These are phyloP conservation scores for Monosporascus sp. DNA, from an alignment of 2,329 filamentous ascomycete genomes.

Conservation along the genomic window DNA sequence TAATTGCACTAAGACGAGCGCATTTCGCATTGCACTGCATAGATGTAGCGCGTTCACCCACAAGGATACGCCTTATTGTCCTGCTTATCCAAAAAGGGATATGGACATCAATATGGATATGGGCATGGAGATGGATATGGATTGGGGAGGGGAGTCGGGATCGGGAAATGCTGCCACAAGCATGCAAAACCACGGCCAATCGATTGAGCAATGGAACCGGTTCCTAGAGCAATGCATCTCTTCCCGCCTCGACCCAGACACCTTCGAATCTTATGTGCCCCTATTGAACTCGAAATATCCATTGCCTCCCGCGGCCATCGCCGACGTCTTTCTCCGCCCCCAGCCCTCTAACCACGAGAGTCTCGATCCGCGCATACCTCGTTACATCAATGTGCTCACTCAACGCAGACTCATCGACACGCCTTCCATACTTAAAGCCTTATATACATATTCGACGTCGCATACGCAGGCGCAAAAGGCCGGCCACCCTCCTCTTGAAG, in stretches of 20 bases:
- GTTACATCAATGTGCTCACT: conserved; percentile 54
- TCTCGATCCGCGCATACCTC: conserved; percentile 54
- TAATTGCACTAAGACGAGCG: background rate
- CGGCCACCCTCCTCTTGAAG: conserved; percentile 11
- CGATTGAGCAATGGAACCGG: conserved; percentile 39
- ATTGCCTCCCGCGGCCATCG: conserved; percentile 44
- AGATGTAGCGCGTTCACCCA: background rate
- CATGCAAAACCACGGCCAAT: conserved; percentile 10
- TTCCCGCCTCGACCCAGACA: conserved; percentile 45
- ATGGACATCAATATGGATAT: background rate
- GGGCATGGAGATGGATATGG: conserved; percentile 17
- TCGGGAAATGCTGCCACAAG: background rate
- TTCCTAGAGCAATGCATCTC: conserved; percentile 48
- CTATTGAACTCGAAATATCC: conserved; percentile 47
- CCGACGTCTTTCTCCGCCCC: conserved; percentile 55
- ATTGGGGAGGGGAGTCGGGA: conserved; percentile 2
- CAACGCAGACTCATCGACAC: conserved; percentile 47
- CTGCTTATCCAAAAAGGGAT: background rate
- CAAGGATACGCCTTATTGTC: background rate
- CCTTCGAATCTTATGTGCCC: conserved; percentile 47
- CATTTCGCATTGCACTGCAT: background rate
- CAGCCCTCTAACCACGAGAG: conserved; percentile 40
- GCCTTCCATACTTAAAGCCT: conserved; percentile 47
- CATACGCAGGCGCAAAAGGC: conserved; percentile 31
- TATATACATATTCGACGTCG: conserved; percentile 54